Conservation (phyloP, 2,329 filamentous ascomycete species). For the Penicillium hordei region DNA sequence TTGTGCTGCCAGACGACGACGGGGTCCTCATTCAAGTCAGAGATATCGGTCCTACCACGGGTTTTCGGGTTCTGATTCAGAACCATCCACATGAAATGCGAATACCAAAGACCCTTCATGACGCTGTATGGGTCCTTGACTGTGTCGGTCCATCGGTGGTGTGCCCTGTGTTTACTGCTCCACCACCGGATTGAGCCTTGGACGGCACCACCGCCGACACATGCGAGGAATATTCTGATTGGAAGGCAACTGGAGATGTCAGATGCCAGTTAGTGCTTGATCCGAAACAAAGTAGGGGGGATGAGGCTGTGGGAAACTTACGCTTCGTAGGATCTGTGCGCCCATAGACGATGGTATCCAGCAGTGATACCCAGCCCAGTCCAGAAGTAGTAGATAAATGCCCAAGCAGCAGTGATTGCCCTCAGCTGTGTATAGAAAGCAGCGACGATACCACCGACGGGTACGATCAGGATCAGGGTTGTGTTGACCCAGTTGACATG, state of each 20-base stretch:
- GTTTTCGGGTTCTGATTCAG: constrained; percentile 77
- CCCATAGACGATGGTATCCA: constrained; percentile 78
- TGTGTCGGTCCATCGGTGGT: constrained; percentile 85
- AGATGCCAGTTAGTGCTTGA: background rate
- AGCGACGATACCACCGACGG: constrained; percentile 66
- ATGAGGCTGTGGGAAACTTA: background rate
- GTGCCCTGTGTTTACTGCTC: constrained; percentile 76
- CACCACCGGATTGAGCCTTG: constrained; percentile 84
- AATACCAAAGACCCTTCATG: constrained; percentile 77
- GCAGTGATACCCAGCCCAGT: constrained; percentile 74
- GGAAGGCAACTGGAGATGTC: constrained; percentile 59
- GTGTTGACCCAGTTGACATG: constrained; percentile 90
- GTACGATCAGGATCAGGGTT: constrained; percentile 71
- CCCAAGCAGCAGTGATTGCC: constrained; percentile 66
- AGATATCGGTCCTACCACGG: constrained; percentile 79
- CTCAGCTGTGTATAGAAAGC: constrained; percentile 73
- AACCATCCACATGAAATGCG: constrained; percentile 81
- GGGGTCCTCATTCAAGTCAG: constrained; percentile 77
- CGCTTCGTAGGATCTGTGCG: constrained; percentile 69
- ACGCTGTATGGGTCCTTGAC: constrained; percentile 88
- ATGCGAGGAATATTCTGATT: constrained; percentile 74
- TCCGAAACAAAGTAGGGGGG: background rate
- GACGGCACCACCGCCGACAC: constrained; percentile 73
- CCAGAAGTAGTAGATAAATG: constrained; percentile 75
- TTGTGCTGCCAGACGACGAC: constrained; percentile 82